Percentiles rank a stretch among this genome's conserved stretches.
Evolutionary conservation across 1,139 yeast genomes (phyloP).

Genomic region (Hyphopichia pseudoburtonii): DNA sequence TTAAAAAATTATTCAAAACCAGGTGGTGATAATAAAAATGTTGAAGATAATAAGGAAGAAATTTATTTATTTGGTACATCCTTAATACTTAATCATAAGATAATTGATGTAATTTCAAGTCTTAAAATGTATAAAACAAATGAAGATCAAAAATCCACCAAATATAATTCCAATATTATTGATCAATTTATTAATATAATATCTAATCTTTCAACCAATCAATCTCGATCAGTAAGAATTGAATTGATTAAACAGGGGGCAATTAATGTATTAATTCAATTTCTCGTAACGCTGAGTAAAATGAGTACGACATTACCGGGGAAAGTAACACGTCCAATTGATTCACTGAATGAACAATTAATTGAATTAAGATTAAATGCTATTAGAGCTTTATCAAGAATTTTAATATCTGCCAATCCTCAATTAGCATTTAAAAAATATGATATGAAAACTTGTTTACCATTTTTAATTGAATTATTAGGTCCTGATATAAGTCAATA

Average conservation of each 20-base stretch:
- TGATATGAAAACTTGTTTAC: conserved; percentile 41
- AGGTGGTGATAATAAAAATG: conserved; percentile 16
- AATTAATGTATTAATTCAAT: conserved; percentile 36
- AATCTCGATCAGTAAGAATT: conserved; percentile 24
- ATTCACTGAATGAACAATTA: conserved; percentile 7
- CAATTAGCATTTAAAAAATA: conserved; percentile 38
- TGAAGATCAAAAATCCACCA: conserved; percentile 6
- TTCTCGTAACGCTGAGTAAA: conserved; percentile 33
- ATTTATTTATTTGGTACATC: conserved; percentile 33
- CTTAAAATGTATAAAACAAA: conserved; percentile 20
- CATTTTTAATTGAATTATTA: conserved; percentile 49
- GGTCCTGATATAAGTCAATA: conserved; percentile 31
- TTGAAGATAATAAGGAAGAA: conserved; percentile 22
- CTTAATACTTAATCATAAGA: conserved; percentile 24
- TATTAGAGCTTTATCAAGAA: conserved; percentile 39
- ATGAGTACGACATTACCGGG: conserved; percentile 15
- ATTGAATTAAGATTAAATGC: conserved; percentile 28
- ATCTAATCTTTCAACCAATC: conserved; percentile 26
- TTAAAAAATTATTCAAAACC: conserved; percentile 38
- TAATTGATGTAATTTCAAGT: conserved; percentile 25
- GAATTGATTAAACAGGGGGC: conserved; percentile 50
- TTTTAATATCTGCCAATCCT: conserved; percentile 44
- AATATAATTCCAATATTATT: conserved; percentile 7
- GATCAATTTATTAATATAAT: conserved; percentile 24
- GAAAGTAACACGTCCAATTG: conserved; percentile 23